Conservation (phyloP, 768 basidiomycete species). For the Antrodiella citrinella region DNA sequence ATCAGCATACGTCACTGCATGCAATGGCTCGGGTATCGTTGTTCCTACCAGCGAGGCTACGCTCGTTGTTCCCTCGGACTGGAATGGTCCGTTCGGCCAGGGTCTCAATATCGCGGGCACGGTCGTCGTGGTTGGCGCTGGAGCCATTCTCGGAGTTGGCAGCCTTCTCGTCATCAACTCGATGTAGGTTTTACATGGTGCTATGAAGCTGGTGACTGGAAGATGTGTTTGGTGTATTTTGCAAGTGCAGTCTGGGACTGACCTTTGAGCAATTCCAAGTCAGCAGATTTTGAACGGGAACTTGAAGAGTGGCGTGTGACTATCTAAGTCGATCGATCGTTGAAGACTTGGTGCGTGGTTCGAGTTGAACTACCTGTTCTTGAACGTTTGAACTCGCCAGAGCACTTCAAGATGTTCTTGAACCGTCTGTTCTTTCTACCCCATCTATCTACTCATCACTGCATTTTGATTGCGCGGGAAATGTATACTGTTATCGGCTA, state of each 20-base stretch:
- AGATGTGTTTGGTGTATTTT: neutral
- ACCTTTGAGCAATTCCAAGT: neutral
- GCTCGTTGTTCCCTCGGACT: constrained; percentile 39
- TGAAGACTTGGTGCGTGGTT: too few relatives aligned
- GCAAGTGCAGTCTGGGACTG: neutral
- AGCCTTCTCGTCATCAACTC: constrained; percentile 46
- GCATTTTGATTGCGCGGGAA: too few relatives aligned
- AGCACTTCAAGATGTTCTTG: too few relatives aligned
- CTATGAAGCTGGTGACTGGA: neutral
- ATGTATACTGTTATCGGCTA: too few relatives aligned
- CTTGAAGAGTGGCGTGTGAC: too few relatives aligned
- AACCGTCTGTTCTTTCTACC: too few relatives aligned
- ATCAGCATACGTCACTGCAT: constrained; percentile 49
- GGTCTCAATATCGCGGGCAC: constrained; percentile 37
- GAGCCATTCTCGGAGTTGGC: constrained; percentile 39
- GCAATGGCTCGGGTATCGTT: constrained; percentile 28
- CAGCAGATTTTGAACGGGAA: neutral
- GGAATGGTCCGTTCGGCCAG: constrained; percentile 53
- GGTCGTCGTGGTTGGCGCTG: constrained; percentile 35
- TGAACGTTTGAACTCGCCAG: too few relatives aligned
- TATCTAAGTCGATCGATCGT: too few relatives aligned
- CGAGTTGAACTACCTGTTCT: too few relatives aligned
- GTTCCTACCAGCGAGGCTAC: constrained; percentile 31
- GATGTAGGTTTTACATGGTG: constrained; percentile 33
- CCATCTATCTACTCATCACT: too few relatives aligned